phyloP scores from a whole-genome alignment of 306 rosid species.

The Acacia acuminata region DNA sequence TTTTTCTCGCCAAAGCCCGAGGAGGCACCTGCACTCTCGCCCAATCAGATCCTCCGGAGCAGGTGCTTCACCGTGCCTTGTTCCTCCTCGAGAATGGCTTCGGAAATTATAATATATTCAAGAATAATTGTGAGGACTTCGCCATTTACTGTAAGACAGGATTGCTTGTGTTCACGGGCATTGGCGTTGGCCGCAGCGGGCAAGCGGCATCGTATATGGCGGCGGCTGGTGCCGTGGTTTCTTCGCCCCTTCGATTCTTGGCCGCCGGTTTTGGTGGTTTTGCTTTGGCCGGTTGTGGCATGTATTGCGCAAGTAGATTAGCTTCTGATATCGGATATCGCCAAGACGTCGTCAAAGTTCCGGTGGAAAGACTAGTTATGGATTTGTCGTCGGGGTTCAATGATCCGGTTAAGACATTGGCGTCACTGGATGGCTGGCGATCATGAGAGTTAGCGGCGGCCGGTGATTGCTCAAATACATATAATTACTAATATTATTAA shows the following conservation, averaged over 20 bases:
- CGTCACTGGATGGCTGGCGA: conserved; percentile 6
- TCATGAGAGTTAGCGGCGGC: not conserved
- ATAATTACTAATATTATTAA: too few relatives aligned
- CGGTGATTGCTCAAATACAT: too few relatives aligned
- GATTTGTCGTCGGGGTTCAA: not conserved
- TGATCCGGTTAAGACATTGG: conserved; percentile 19
- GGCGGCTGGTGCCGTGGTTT: conserved; percentile 43
- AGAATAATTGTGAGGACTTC: conserved; percentile 81
- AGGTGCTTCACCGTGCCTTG: conserved; percentile 53
- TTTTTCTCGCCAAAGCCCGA: conserved; percentile 62
- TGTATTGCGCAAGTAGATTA: conserved; percentile 49
- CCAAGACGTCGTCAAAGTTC: conserved; percentile 52
- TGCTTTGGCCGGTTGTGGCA: conserved; percentile 42
- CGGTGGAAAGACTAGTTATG: conserved; percentile 47
- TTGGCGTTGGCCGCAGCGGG: conserved; percentile 60
- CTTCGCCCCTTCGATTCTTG: conserved; percentile 42
- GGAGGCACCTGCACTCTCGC: conserved; percentile 88
- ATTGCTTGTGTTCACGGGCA: conserved; percentile 40
- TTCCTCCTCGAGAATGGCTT: conserved; percentile 73
- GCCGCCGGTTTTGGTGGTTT: conserved; percentile 37
- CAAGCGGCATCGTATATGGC: conserved; percentile 58
- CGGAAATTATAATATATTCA: conserved; percentile 55
- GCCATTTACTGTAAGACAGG: conserved; percentile 90
- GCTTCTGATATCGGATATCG: conserved; percentile 60
- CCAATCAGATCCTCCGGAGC: conserved; percentile 41